Percentiles rank a stretch among this genome's conserved stretches.
Conservation (phyloP, 805 yeast genomes). For the Spathaspora sp. region DNA sequence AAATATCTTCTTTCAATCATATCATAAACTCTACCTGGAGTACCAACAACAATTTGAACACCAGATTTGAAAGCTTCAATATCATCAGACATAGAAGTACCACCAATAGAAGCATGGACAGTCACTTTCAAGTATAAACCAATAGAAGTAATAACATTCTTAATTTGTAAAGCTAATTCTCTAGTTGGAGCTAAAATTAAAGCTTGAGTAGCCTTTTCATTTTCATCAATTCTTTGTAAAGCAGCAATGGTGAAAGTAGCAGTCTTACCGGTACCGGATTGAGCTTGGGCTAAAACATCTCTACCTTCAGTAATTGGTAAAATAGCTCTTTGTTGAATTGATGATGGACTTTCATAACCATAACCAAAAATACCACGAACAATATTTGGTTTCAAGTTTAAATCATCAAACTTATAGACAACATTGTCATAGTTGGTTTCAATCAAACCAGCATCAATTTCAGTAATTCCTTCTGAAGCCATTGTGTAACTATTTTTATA, state of each 20-base stretch:
- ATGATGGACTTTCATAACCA: constrained; percentile 80
- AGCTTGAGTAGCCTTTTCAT: constrained; percentile 79
- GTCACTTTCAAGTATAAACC: constrained; percentile 88
- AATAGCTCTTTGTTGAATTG: constrained; percentile 80
- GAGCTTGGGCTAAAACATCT: constrained; percentile 79
- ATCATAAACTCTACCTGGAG: constrained; percentile 97
- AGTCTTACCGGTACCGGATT: constrained; percentile 90
- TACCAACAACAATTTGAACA: constrained; percentile 93
- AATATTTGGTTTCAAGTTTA: constrained; percentile 68
- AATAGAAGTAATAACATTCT: constrained; percentile 83
- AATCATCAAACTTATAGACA: constrained; percentile 64
- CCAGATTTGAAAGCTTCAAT: constrained; percentile 78
- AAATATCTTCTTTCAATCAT: constrained; percentile 90
- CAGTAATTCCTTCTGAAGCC: constrained; percentile 67
- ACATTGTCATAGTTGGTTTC: constrained; percentile 96
- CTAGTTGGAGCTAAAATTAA: constrained; percentile 95
- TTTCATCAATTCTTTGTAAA: constrained; percentile 70
- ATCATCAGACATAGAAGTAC: constrained; percentile 87
- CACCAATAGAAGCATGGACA: constrained; percentile 97
- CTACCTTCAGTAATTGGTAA: constrained; percentile 72
- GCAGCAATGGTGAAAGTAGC: constrained; percentile 80
- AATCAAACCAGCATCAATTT: constrained; percentile 78
- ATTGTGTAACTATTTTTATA: background rate
- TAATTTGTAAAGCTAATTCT: constrained; percentile 95
- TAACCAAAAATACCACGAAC: constrained; percentile 78